These are phyloP conservation scores for Cercospora sp. DNA, from an alignment of 2,329 filamentous ascomycete genomes.

Conservation along the genomic window DNA sequence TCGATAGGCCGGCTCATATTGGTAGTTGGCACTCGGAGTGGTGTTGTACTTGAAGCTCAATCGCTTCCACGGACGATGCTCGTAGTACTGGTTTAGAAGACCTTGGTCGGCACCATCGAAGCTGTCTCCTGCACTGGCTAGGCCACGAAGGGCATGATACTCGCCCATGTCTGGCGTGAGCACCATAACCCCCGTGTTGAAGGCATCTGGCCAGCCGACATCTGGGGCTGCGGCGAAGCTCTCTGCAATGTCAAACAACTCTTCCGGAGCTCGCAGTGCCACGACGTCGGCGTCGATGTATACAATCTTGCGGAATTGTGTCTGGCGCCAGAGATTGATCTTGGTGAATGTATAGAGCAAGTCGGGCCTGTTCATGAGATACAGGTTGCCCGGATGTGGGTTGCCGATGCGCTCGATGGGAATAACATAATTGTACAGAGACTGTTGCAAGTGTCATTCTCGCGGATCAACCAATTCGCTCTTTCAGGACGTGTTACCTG, in stretches of 20 bases:
- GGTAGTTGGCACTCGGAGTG: slow-evolving; percentile 93
- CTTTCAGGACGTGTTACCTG: slow-evolving; percentile 53
- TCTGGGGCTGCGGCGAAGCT: slow-evolving; percentile 77
- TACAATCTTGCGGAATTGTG: slow-evolving; percentile 86
- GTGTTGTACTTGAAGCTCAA: slow-evolving; percentile 96
- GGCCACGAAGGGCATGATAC: slow-evolving; percentile 78
- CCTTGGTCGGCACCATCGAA: slow-evolving; percentile 98
- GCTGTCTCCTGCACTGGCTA: slow-evolving; percentile 83
- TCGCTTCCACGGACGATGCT: slow-evolving; percentile 72
- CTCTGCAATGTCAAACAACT: slow-evolving; percentile 72
- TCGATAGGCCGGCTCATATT: slow-evolving; percentile 91
- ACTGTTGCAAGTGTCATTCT: slow-evolving; percentile 49
- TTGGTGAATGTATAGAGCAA: slow-evolving; percentile 94
- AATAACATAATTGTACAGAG: slow-evolving; percentile 84
- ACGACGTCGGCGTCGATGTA: slow-evolving; percentile 95
- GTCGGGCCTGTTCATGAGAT: slow-evolving; percentile 88
- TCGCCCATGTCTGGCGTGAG: slow-evolving; percentile 82
- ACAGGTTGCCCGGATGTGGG: slow-evolving; percentile 74
- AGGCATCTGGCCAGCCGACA: slow-evolving; percentile 96
- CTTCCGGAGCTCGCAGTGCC: slow-evolving; percentile 85
- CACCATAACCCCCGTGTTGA: slow-evolving; percentile 98
- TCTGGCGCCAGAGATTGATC: slow-evolving; percentile 89
- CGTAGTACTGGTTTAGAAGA: slow-evolving; percentile 90
- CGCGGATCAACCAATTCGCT: not conserved
- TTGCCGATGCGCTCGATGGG: slow-evolving; percentile 80